phyloP scores from a whole-genome alignment of 1,284 basidiomycete genomes.

The Grifola frondosa region DNA sequence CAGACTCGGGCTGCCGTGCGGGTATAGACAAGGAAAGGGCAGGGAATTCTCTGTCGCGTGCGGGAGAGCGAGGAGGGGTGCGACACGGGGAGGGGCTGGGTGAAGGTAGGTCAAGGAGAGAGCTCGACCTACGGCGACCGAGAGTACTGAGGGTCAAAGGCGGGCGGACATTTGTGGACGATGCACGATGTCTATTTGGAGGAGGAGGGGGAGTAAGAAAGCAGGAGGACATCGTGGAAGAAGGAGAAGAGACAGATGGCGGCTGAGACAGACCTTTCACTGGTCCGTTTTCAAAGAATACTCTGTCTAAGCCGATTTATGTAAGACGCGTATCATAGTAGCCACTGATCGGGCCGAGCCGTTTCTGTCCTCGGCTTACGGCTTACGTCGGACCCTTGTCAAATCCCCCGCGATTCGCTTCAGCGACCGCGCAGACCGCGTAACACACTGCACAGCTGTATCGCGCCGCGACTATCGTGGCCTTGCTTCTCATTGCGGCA shows the following conservation, averaged over 20 bases:
- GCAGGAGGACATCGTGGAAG: constrained; percentile 18
- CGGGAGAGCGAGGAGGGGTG: constrained; percentile 24
- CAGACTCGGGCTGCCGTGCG: constrained; percentile 13
- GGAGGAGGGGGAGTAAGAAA: constrained; percentile 33
- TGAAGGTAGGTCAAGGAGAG: constrained; percentile 34
- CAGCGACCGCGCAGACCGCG: background rate
- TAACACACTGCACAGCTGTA: background rate
- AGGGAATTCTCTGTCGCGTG: constrained; percentile 17
- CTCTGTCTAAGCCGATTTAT: no score
- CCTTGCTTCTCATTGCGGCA: constrained; percentile 5
- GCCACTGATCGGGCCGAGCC: constrained; percentile 7
- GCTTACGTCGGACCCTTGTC: constrained; percentile 16
- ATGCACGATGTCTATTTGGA: constrained; percentile 52
- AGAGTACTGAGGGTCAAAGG: constrained; percentile 52
- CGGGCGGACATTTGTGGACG: constrained; percentile 59
- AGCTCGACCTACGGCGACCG: constrained; percentile 50
- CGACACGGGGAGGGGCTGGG: constrained; percentile 27
- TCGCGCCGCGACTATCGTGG: no score
- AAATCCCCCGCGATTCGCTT: background rate
- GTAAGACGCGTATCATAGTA: constrained; percentile 12
- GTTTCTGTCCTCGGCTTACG: constrained; percentile 10
- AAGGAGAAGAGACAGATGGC: constrained; percentile 3
- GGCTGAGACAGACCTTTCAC: no score
- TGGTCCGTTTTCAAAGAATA: no score
- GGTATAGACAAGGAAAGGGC: constrained; percentile 47